Evolutionary conservation across 805 yeast species (phyloP), one percentile per base, ranked within the genome.

Genomic region (Sugiyamaella lignohabitans): DNA sequence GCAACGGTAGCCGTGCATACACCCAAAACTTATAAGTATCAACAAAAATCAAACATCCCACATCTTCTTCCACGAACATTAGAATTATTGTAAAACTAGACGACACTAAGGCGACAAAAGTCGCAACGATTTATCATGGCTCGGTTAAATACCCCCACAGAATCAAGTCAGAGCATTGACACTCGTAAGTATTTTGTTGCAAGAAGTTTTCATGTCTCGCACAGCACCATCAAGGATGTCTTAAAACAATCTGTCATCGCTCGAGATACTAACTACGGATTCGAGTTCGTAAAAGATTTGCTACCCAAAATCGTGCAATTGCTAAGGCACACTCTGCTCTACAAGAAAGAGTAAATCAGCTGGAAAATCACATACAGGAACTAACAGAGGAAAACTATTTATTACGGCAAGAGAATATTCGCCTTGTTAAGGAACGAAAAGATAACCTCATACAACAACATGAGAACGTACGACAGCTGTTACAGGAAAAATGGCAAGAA

Each of bases 251-350:
- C n/a, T n/a, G n/a, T n/a, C n/a, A n/a, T n/a, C n/a, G n/a, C n/a
- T n/a, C n/a, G n/a, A n/a, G n/a, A n/a, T n/a, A n/a, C n/a, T n/a
- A n/a, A n/a, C n/a, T n/a, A n/a, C n/a, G n/a, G n/a, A n/a, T n/a
- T n/a, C n/a, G n/a, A 43, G 55, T 55, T 8, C 51, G 54, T 5
- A 47, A 51, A 35, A 53, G 47, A 29, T 45, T 53, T 21, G 53
- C 48, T 2, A 46, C 51, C 11, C 82, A 77, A 55, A 79, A 78
- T 59, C 67, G 67, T 44, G 60, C 69, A 5, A 59, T 79, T 30
- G 80, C 80, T 0, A 69, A 68, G 45, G 67, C 67, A 35, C 76
- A 75, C 51, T 67, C 76, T 2, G 61, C 66, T 18, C 62, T 77
- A 53, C 61, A 69, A 59, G 51, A 63, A 22, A 68, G 62, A 42